Percentiles rank a stretch among this genome's conserved stretches.
phyloP scores from a whole-genome alignment of 495 filamentous ascomycete species.

The Pyronema domesticum region DNA sequence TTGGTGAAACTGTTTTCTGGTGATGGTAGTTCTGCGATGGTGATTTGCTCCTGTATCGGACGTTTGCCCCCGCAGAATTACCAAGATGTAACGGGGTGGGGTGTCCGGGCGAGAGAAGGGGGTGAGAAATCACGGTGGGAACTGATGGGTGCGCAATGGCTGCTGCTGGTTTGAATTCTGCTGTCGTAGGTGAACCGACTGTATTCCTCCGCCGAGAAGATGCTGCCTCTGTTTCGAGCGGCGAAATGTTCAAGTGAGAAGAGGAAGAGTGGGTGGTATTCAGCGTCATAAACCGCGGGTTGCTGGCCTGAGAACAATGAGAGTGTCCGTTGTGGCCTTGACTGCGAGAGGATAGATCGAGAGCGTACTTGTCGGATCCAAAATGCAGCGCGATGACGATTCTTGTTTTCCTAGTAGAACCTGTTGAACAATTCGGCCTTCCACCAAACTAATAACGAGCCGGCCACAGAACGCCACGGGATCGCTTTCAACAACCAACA shows the following conservation, averaged over 20 bases:
- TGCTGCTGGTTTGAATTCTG: constrained; percentile 10
- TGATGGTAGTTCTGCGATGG: constrained; percentile 7
- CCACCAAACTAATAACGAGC: neutral
- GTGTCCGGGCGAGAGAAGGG: constrained; percentile 17
- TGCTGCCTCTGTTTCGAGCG: neutral
- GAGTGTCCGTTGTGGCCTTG: constrained; percentile 1
- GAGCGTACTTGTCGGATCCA: neutral
- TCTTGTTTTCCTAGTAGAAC: neutral
- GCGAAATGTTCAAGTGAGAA: constrained; percentile 10
- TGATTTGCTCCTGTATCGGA: constrained; percentile 8
- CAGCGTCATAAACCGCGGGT: constrained; percentile 23
- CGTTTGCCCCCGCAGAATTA: constrained; percentile 10
- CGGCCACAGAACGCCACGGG: neutral
- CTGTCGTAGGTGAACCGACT: constrained; percentile 20
- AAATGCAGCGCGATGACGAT: neutral
- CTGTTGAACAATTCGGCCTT: neutral
- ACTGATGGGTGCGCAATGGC: constrained; percentile 6
- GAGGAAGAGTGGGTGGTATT: constrained; percentile 23
- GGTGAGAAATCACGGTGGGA: constrained; percentile 7
- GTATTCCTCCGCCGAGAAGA: constrained; percentile 16
- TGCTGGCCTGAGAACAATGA: neutral
- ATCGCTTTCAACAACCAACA: neutral
- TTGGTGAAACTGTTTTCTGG: constrained; percentile 12
- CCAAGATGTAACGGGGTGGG: constrained; percentile 12
- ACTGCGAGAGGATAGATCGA: neutral